These are phyloP conservation scores for Clarireedia paspali DNA, from an alignment of 2,329 filamentous ascomycete genomes.

Conservation along the genomic window DNA sequence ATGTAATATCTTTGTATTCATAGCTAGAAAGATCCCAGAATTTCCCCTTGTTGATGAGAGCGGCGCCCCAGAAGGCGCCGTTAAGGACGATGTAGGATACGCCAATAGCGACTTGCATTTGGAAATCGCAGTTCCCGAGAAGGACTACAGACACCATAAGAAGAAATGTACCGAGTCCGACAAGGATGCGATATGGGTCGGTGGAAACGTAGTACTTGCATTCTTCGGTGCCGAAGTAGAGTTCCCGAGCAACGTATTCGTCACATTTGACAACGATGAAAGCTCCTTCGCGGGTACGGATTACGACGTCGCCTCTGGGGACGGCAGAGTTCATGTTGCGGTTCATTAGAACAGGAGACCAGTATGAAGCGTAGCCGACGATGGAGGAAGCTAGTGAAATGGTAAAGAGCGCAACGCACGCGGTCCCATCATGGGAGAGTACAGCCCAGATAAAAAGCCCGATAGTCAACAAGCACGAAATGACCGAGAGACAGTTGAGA, in stretches of 20 bases:
- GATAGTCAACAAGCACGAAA: slow-evolving; percentile 43
- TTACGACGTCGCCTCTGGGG: slow-evolving; percentile 51
- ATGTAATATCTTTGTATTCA: slow-evolving; percentile 34
- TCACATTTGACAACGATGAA: slow-evolving; percentile 50
- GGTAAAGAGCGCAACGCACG: slow-evolving; percentile 42
- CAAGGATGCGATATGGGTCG: slow-evolving; percentile 42
- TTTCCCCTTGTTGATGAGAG: slow-evolving; percentile 31
- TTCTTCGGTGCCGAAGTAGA: slow-evolving; percentile 53
- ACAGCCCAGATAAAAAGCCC: slow-evolving; percentile 39
- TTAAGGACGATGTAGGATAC: slow-evolving; percentile 52
- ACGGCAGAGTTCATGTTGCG: slow-evolving; percentile 38
- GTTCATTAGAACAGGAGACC: slow-evolving; percentile 47
- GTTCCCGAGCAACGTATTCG: slow-evolving; percentile 53
- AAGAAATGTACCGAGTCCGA: slow-evolving; percentile 49
- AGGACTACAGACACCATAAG: slow-evolving; percentile 55
- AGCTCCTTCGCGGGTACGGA: slow-evolving; percentile 51
- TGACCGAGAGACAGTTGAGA: slow-evolving; percentile 43
- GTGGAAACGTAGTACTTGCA: slow-evolving; percentile 46
- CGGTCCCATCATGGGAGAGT: slow-evolving; percentile 41
- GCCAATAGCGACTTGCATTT: slow-evolving; percentile 51
- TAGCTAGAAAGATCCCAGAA: slow-evolving; percentile 55
- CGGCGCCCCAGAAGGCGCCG: slow-evolving; percentile 45
- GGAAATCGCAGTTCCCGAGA: slow-evolving; percentile 54
- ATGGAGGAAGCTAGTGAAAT: slow-evolving; percentile 47
- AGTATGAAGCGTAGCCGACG: slow-evolving; percentile 49